Evolutionary conservation across 176 grass and related monocot species (phyloP), one percentile per base, ranked within the genome.

Genomic region (Olyra latifolia): DNA sequence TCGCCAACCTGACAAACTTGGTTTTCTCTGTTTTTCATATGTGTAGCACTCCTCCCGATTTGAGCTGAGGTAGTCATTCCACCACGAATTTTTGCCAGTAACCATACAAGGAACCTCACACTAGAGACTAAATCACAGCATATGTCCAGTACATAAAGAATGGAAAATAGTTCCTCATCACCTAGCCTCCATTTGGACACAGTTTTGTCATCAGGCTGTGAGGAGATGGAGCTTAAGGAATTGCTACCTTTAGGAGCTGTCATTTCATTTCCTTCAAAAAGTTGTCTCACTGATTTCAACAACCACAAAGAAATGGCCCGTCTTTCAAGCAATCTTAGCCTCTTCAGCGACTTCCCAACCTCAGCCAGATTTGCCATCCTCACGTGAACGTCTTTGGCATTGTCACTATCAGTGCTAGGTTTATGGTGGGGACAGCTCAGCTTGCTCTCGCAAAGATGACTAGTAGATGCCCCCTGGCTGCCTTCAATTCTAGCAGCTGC

Each of bases 361-460:
- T 95, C 92, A 76, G 67, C 64, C 54, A 93, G 79, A 87, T 83
- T 91, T 61, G 49, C 46, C 42, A 63, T 38, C 86, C 74, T 91
- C 24, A 12, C 79, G 75, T 74, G 69, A 71, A 85, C 72, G 79
- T 95, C 92, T 89, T 91, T 96, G 62, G 80, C 82, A 84, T 30
- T 85, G 62, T 91, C 97, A 75, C 79, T 54, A 77, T 93, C 92
- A 32, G 32, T 76, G 65, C 64, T 83, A 79, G 93, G 84, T 84
- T 93, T 90, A 82, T 93, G 97, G 79, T 96, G 97, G 17, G 91
- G 86, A 72, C 97, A 96, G 65, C 79, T 87, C 78, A 89, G 61
- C 72, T 99, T 99, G 74, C 84, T 99, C 77, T 99, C 93, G 49
- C 97, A 99, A 57, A 93, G 88, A 95, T 99, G 97, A 77, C 97